Percentiles rank a stretch among this genome's conserved stretches.
phyloP scores from a whole-genome alignment of 164 flowering plant species.

The Umbellularia californica region DNA sequence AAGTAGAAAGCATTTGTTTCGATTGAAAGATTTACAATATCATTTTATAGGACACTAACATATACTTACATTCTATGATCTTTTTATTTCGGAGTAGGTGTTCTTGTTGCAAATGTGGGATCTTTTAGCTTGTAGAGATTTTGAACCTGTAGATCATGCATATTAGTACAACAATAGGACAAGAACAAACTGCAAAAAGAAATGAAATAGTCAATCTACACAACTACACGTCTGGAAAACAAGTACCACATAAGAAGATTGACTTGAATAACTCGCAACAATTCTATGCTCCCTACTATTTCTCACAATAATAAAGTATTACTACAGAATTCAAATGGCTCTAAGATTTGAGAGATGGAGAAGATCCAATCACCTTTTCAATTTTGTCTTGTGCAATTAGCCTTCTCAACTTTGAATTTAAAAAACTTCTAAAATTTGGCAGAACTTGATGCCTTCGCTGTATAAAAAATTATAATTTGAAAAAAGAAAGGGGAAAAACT shows the following conservation, averaged over 20 bases:
- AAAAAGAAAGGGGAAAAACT: neutral
- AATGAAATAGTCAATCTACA: neutral
- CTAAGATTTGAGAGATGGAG: too few relatives aligned
- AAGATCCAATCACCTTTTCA: neutral
- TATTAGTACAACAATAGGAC: neutral
- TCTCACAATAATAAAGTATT: too few relatives aligned
- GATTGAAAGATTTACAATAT: too few relatives aligned
- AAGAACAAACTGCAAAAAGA: neutral
- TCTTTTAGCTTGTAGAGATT: slow-evolving; percentile 52
- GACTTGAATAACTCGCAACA: too few relatives aligned
- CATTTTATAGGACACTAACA: too few relatives aligned
- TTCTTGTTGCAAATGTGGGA: slow-evolving; percentile 23
- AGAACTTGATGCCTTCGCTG: slow-evolving; percentile 74
- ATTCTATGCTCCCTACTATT: too few relatives aligned
- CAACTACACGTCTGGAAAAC: neutral
- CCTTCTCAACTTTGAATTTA: slow-evolving; percentile 12
- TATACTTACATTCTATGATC: slow-evolving; percentile 9
- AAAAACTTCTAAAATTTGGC: slow-evolving; percentile 55
- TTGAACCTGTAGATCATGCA: slow-evolving; percentile 29
- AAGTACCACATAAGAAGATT: neutral
- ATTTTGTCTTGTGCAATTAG: too few relatives aligned
- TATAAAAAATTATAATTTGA: slow-evolving; percentile 8
- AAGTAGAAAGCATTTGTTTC: too few relatives aligned
- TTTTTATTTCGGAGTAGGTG: slow-evolving; percentile 38
- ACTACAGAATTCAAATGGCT: neutral